Evolutionary conservation across 495 filamentous ascomycete species (phyloP), one percentile per base, ranked within the genome.

Genomic region (Antarctomyces pellizariae): DNA sequence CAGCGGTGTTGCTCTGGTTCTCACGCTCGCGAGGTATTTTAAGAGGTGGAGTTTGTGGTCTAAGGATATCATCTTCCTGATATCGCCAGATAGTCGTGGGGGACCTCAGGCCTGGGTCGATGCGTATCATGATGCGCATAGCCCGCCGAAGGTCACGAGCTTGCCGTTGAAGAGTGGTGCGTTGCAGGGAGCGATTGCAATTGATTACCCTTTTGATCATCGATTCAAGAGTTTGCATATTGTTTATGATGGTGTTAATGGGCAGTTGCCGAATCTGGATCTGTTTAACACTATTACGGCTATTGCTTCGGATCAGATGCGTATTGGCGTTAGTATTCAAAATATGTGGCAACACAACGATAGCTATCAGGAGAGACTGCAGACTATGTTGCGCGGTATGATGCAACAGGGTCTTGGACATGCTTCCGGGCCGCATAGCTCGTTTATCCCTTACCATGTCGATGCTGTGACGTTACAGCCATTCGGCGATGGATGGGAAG

Each of bases 31-130:
- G 7, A 61, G 86, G 39, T 97, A 97, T 49, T 91, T 97, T 53
- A 91, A 86, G 46, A 59, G 74, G 34, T 97, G 86, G 86, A 91
- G 79, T 14, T 55, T 97, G 7, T 97, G 86, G 86, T 92, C 80
- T 19, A 97, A 97, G 50, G 86, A 97, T 38, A 91, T 97, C 37
- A 86, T 97, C 24, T 71, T 97, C 48, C 47, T 97, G 5, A 62
- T 95, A 26, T 69, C 86, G 1, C 64, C 73, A 1, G 86, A 97
- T 49, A 90, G 80, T 42, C 74, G 67, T 29, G 70, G 77, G 10
- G 86, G 83, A 2, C 77, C 82, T 3, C 82, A 97, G 49, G 86
- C 86, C 15, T 97, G 89, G 86, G 75, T 92, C 13, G 80, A 91
- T 38, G 89, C 89, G 2, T 97, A 97, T 49, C 86, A 97, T 46